A percentile compares a stretch with the other conserved stretches of the same genome.
Evolutionary conservation across 1,139 yeast species (phyloP).

Genomic region (Spathaspora sp.): DNA sequence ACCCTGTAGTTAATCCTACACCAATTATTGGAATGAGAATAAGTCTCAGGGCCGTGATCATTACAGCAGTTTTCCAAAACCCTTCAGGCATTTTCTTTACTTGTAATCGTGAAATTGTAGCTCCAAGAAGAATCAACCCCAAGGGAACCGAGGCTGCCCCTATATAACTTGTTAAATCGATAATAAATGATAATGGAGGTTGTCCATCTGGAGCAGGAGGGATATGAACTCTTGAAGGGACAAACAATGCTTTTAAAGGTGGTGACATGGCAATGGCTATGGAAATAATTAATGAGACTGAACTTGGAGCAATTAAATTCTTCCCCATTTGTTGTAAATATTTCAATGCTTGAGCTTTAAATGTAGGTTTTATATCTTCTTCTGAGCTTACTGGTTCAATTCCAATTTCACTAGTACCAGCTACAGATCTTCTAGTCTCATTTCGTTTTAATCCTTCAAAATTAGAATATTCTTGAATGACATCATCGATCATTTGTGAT

Average conservation of each 20-base stretch:
- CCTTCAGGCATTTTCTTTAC: conserved; percentile 62
- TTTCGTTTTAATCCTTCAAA: conserved; percentile 33
- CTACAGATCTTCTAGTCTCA: conserved; percentile 10
- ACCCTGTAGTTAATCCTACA: conserved; percentile 45
- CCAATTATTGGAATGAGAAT: conserved; percentile 45
- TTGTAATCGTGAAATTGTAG: conserved; percentile 74
- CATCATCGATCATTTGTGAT: conserved; percentile 54
- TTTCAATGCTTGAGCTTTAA: conserved; percentile 9
- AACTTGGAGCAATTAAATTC: conserved; percentile 71
- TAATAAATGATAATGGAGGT: conserved; percentile 81
- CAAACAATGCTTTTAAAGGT: conserved; percentile 80
- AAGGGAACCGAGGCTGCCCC: conserved; percentile 90
- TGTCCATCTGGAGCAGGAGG: conserved; percentile 78
- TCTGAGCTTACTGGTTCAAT: conserved; percentile 8
- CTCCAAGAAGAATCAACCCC: conserved; percentile 80
- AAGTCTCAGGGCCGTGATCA: conserved; percentile 34
- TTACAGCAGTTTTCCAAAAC: conserved; percentile 61
- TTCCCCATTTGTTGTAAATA: conserved; percentile 25
- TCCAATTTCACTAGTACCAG: conserved; percentile 13
- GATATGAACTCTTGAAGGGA: conserved; percentile 29
- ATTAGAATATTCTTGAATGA: conserved; percentile 62
- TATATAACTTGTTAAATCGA: conserved; percentile 75
- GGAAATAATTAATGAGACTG: conserved; percentile 61
- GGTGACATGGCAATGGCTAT: conserved; percentile 78
- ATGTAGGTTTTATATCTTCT: conserved; percentile 2